These are phyloP conservation scores for Sporisorium sorghi DNA, from an alignment of 1,284 basidiomycete species.

Conservation along the genomic window DNA sequence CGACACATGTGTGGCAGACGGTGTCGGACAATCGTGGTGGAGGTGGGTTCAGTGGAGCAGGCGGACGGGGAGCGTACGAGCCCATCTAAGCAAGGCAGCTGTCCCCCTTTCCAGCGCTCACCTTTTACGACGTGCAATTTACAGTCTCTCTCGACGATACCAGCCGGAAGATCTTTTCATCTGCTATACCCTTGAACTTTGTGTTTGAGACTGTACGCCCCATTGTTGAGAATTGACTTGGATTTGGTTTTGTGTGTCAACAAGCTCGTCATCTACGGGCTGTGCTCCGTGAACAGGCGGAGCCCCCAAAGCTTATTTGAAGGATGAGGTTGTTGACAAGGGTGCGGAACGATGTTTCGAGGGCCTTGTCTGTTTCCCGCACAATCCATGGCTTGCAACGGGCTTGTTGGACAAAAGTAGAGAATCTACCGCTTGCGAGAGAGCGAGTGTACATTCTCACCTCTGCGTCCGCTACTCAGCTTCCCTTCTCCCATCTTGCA, in stretches of 20 bases:
- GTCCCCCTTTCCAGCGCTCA: background rate
- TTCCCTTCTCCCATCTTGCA: background rate
- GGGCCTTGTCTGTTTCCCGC: slow-evolving; percentile 3
- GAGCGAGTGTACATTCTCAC: too few species aligned
- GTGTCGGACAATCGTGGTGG: slow-evolving; percentile 34
- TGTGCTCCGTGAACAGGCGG: background rate
- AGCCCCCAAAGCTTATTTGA: background rate
- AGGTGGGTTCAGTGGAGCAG: slow-evolving; percentile 39
- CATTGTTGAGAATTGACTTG: too few species aligned
- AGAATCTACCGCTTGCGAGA: background rate
- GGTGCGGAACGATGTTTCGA: background rate
- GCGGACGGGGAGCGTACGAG: slow-evolving; percentile 48
- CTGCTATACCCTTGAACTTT: background rate
- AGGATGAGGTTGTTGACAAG: background rate
- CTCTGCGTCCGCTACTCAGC: background rate
- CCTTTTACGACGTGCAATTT: slow-evolving; percentile 1
- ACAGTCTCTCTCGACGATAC: slow-evolving; percentile 1
- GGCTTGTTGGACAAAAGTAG: background rate
- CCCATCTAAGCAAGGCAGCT: slow-evolving; percentile 22
- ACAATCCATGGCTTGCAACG: too few species aligned
- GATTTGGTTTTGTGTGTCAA: background rate
- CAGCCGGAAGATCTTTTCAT: background rate
- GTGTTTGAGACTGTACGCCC: background rate
- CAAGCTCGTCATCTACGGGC: slow-evolving; percentile 1
- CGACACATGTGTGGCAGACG: slow-evolving; percentile 44